Evolutionary conservation across 2,329 filamentous ascomycete species (phyloP).

Genomic region (Colletotrichum sublineola): DNA sequence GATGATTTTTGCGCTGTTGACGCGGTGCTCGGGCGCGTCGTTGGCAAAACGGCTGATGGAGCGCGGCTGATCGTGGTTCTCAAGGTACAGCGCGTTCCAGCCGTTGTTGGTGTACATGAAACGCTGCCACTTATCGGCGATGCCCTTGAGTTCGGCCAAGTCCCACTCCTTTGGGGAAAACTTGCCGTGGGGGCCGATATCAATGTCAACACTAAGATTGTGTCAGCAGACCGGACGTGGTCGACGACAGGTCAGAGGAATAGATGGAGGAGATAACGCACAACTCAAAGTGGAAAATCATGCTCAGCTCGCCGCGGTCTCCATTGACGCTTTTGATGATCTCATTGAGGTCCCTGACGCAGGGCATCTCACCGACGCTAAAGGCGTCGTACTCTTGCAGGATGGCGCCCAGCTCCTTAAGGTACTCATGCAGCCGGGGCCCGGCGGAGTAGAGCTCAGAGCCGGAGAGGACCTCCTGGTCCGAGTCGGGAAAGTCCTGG

Average conservation of each 20-base stretch:
- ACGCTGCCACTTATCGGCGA: slow-evolving; percentile 69
- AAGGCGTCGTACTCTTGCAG: slow-evolving; percentile 63
- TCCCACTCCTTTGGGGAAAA: slow-evolving; percentile 59
- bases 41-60: slow-evolving; percentile 68
- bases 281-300: slow-evolving; percentile 82
- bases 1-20: slow-evolving; percentile 69
- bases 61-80: slow-evolving; percentile 76
- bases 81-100: slow-evolving; percentile 75
- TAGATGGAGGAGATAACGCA: slow-evolving; percentile 48
- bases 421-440: slow-evolving; percentile 60
- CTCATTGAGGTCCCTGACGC: slow-evolving; percentile 57
- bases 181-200: slow-evolving; percentile 60
- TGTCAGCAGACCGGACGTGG: slow-evolving; percentile 18
- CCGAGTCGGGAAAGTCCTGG: slow-evolving; percentile 66
- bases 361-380: slow-evolving; percentile 66
- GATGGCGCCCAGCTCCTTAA: slow-evolving; percentile 59
- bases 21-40: slow-evolving; percentile 63
- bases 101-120: slow-evolving; percentile 71
- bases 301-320: slow-evolving; percentile 72
- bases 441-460: slow-evolving; percentile 67
- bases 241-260: not conserved
- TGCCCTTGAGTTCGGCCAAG: slow-evolving; percentile 64
- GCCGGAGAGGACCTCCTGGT: slow-evolving; percentile 49
- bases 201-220: slow-evolving; percentile 60
- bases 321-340: slow-evolving; percentile 65